phyloP scores from a whole-genome alignment of 176 grass and related monocot genomes.

The Thinopyrum elongatum region DNA sequence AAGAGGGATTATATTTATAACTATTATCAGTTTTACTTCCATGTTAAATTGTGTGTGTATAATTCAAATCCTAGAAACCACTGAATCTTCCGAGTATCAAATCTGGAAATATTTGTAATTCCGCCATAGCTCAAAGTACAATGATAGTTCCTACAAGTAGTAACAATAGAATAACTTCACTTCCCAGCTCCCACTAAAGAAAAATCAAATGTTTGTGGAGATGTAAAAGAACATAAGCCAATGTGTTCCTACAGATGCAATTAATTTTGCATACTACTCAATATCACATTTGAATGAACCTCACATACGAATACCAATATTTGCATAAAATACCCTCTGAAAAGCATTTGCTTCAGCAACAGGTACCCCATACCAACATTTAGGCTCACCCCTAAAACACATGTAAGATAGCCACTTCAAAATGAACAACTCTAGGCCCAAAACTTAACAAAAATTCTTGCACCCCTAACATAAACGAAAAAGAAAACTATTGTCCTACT shows the following conservation, averaged over 20 bases:
- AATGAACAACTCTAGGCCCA: conserved; percentile 15
- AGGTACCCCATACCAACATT: conserved; percentile 93
- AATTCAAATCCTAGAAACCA: not conserved
- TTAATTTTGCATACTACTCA: not conserved
- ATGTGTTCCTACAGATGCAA: not conserved
- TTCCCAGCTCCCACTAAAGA: not conserved
- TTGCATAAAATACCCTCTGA: conserved; percentile 63
- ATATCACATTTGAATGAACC: not conserved
- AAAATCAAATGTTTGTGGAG: not conserved
- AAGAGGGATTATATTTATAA: not conserved
- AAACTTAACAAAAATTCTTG: not conserved
- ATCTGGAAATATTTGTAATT: not conserved
- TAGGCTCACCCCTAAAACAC: conserved; percentile 81
- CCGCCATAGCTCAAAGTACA: not conserved
- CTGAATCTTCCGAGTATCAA: not conserved
- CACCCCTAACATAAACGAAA: not conserved
- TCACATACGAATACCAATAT: not conserved
- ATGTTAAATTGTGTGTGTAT: not conserved
- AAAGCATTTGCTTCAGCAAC: conserved; percentile 72
- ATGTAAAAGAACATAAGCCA: not conserved
- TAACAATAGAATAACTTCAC: not conserved
- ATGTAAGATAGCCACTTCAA: conserved; percentile 22
- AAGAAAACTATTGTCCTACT: not conserved
- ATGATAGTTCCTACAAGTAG: not conserved
- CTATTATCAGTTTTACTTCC: too few relatives aligned